Evolutionary conservation across 1,284 basidiomycete species (phyloP).

Genomic region (Gymnopus androsaceus): DNA sequence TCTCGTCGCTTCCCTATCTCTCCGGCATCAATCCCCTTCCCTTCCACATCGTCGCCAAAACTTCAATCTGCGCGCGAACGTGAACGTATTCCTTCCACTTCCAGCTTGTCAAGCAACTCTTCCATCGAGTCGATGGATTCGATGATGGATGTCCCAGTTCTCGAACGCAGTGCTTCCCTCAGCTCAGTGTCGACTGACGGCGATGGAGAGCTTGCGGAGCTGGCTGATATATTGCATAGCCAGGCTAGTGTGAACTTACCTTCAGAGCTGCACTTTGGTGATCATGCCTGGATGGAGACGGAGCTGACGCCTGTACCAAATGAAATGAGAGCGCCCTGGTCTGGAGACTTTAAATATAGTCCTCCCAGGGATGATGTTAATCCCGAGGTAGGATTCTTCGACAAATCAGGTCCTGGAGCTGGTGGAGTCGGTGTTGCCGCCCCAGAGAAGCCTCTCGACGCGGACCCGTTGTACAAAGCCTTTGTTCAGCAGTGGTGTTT

Average conservation of each 20-base stretch:
- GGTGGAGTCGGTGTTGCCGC: slow-evolving; percentile 1
- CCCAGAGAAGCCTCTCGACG: slow-evolving; percentile 23
- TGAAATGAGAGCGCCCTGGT: neutral
- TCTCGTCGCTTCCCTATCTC: neutral
- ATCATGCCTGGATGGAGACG: neutral
- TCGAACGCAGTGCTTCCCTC: neutral
- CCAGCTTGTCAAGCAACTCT: neutral
- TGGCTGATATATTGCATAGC: neutral
- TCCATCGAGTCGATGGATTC: neutral
- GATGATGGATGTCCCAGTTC: neutral
- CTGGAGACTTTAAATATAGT: too few relatives aligned
- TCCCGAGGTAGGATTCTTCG: slow-evolving; percentile 4
- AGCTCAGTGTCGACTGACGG: slow-evolving; percentile 6
- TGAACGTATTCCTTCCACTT: neutral
- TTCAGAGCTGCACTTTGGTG: neutral
- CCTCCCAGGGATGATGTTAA: neutral
- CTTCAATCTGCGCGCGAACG: neutral
- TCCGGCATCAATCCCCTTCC: too few relatives aligned
- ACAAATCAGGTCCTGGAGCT: neutral
- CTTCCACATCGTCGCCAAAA: neutral
- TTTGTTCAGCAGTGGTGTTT: slow-evolving; percentile 74
- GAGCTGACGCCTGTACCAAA: neutral
- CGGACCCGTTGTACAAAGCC: slow-evolving; percentile 55
- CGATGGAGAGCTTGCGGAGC: neutral
- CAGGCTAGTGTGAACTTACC: neutral